These are phyloP conservation scores for Globisporangium radiosum DNA, from an alignment of 352 stramenopile species.

Conservation along the genomic window DNA sequence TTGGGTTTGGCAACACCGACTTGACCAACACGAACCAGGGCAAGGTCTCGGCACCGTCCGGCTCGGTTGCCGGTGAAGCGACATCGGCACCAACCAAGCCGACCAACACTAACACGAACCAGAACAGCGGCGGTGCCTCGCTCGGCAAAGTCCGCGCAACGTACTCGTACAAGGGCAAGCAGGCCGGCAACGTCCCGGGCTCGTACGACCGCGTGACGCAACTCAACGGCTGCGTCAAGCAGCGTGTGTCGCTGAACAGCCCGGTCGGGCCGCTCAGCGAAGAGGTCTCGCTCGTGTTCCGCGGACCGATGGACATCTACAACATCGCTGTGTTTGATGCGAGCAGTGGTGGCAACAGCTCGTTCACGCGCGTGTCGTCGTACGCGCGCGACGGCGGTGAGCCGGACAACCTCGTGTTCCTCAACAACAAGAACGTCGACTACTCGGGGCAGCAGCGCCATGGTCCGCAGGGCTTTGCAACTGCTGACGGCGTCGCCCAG, in stretches of 20 bases:
- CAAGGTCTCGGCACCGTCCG: too few species aligned
- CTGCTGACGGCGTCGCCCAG: too few species aligned
- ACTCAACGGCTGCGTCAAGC: constrained; percentile 5
- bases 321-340: constrained; percentile 66
- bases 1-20: too few species aligned
- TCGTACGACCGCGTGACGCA: constrained; percentile 12
- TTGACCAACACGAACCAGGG: too few species aligned
- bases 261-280: constrained; percentile 41
- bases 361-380: constrained; percentile 38
- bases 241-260: constrained; percentile 6
- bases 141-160: too few species aligned
- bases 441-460: constrained; percentile 10
- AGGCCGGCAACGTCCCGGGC: constrained; percentile 10
- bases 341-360: constrained; percentile 13
- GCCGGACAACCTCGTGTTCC: constrained; percentile 19
- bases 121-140: too few species aligned
- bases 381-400: constrained; percentile 1
- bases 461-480: too few species aligned
- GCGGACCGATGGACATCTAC: constrained; percentile 48
- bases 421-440: constrained; percentile 23
- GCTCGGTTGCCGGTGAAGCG: too few species aligned
- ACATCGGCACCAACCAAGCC: too few species aligned
- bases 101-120: constrained; percentile 1
- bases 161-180: constrained; percentile 9
- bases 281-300: constrained; percentile 58